Base-by-base conservation (phyloP, 495 filamentous ascomycete genomes). In the Penicillium goetzii region DNA sequence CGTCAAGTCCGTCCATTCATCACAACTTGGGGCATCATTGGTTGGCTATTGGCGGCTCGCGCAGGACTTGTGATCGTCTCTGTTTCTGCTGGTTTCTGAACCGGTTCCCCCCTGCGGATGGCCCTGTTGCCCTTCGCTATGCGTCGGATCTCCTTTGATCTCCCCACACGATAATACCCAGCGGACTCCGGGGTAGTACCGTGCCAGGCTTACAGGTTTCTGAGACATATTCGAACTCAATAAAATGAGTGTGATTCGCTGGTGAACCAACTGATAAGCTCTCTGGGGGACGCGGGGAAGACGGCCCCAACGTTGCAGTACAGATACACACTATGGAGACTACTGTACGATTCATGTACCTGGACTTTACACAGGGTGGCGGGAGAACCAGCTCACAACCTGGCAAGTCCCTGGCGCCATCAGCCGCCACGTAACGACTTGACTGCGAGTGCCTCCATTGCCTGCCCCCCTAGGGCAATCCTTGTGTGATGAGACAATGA, bases 231-330 rank as follows among this genome's bases (percentile, higher is more conserved):
- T 57, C 57, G 53, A 66, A 61, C 56, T 33, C 47, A 58, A 26
- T 28, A 25, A 17, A 4, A n/a, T 30, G 26, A 11, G 6, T 33
- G 51, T 41, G 60, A 55, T 55, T 57, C 55, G 55, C 26, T 57
- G 21, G 34, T 36, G 19, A 53, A 38, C 43, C 43, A 50, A 43
- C 23, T 38, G 59, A 55, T 60, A 50, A 58, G 25, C 56, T 1
- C 49, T 53, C 52, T 55, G 21, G 52, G 47, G n/a, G 49, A 59
- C 64, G 68, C 68, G 68, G 68, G 66, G 65, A 61, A 63, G 17
- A 50, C n/a, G 36, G 26, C 60, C 63, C 69, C 67, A 66, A 70
- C 68, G 70, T 72, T 72, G 47, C 69, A 72, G 47, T 54, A 38
- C 21, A 52, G 52, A 55, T 33, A 55, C 33, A 4, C 52, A 21